Percentiles rank a stretch among this genome's conserved stretches.
Conservation (phyloP, 805 yeast genomes). For the Suhomyces sp. region DNA sequence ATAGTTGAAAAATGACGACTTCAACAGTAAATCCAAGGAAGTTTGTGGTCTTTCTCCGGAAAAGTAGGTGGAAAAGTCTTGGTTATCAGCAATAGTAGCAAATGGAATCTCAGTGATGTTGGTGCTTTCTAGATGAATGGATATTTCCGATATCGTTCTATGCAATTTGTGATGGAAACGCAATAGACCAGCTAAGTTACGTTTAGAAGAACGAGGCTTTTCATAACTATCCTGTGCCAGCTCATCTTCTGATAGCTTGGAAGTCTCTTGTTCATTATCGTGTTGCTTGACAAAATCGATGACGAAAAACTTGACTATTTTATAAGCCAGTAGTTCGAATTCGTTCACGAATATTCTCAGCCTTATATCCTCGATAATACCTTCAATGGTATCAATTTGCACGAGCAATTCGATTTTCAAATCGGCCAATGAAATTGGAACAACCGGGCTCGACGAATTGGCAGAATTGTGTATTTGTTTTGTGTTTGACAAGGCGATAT, state of each 20-base stretch:
- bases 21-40: conserved; percentile 23
- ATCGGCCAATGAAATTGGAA: conserved; percentile 4
- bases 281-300: conserved; percentile 5
- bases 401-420: conserved; percentile 14
- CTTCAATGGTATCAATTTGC: conserved; percentile 14
- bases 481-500: conserved; percentile 11
- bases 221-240: neutral
- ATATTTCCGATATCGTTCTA: conserved; percentile 20
- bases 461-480: conserved; percentile 1
- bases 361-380: conserved; percentile 17
- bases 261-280: neutral
- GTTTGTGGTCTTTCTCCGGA: conserved; percentile 15
- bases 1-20: conserved; percentile 25
- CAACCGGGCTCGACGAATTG: neutral
- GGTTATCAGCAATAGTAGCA: conserved; percentile 20
- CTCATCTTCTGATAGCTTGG: neutral
- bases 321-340: conserved; percentile 20
- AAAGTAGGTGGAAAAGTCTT: conserved; percentile 21
- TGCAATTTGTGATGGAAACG: conserved; percentile 20
- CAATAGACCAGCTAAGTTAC: conserved; percentile 1
- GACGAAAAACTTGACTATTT: conserved; percentile 15
- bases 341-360: conserved; percentile 21
- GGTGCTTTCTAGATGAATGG: conserved; percentile 26
- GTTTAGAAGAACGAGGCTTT: neutral
- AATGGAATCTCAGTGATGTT: conserved; percentile 29